Percentiles rank a stretch among this genome's conserved stretches.
phyloP scores from a whole-genome alignment of 352 stramenopile species.

The Phytophthora macrochlamydospora region DNA sequence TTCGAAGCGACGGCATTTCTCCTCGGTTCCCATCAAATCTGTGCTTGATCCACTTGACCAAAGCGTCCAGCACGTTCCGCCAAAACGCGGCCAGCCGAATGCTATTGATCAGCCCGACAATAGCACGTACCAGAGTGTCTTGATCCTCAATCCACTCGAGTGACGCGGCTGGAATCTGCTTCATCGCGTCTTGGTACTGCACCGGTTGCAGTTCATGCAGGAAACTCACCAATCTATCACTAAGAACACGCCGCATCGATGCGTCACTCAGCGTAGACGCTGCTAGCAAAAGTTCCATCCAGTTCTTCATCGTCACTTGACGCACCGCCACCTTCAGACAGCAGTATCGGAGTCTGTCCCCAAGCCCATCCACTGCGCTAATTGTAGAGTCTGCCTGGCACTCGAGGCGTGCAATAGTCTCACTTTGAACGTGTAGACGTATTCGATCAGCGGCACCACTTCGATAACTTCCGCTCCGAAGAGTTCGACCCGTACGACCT shows the following conservation, averaged over 20 bases:
- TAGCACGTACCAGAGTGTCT: slow-evolving; percentile 34
- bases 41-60: slow-evolving; percentile 46
- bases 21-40: slow-evolving; percentile 11
- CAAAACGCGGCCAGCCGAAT: slow-evolving; percentile 43
- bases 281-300: slow-evolving; percentile 49
- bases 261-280: slow-evolving; percentile 21
- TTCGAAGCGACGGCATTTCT: slow-evolving; percentile 37
- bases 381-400: slow-evolving; percentile 34
- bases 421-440: slow-evolving; percentile 50
- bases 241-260: slow-evolving; percentile 24
- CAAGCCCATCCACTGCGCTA: slow-evolving; percentile 53
- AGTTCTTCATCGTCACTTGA: slow-evolving; percentile 37
- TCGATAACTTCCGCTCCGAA: slow-evolving; percentile 30
- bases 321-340: slow-evolving; percentile 33
- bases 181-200: slow-evolving; percentile 33
- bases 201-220: slow-evolving; percentile 30
- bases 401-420: slow-evolving; percentile 32
- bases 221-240: slow-evolving; percentile 38
- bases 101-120: slow-evolving; percentile 48
- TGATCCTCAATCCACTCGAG: slow-evolving; percentile 44
- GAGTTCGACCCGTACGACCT: slow-evolving; percentile 48
- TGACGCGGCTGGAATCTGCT: slow-evolving; percentile 34
- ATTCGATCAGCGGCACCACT: slow-evolving; percentile 53
- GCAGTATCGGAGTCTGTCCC: slow-evolving; percentile 37
- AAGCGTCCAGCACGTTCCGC: slow-evolving; percentile 34